Evolutionary conservation across 1,284 basidiomycete genomes (phyloP).

Genomic region (Mrakiaceae sp.): DNA sequence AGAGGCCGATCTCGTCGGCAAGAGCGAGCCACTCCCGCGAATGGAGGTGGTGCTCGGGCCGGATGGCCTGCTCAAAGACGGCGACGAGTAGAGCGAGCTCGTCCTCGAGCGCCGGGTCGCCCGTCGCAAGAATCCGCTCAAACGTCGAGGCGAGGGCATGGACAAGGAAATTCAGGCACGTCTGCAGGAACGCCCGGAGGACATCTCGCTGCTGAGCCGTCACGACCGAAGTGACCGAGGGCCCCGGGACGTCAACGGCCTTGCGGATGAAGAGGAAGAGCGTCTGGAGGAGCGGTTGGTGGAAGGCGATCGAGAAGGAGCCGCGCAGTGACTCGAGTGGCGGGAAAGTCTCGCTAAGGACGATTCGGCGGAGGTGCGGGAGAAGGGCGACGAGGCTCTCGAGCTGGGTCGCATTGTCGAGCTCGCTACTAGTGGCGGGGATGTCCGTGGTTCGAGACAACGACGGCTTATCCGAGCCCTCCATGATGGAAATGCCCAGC

Average conservation of each 20-base stretch:
- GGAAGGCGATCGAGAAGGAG: constrained; percentile 55
- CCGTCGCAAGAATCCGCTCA: constrained; percentile 43
- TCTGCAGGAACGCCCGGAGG: constrained; percentile 50
- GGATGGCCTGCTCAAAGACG: constrained; percentile 68
- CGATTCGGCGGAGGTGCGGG: constrained; percentile 50
- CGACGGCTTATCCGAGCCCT: constrained; percentile 24
- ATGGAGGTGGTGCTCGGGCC: constrained; percentile 47
- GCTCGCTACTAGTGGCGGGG: not conserved
- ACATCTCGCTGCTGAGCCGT: constrained; percentile 50
- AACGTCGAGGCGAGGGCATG: constrained; percentile 60
- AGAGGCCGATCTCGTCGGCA: constrained; percentile 70
- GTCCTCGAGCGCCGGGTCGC: constrained; percentile 49
- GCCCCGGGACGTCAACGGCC: constrained; percentile 37
- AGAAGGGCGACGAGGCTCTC: constrained; percentile 52
- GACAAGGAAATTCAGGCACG: constrained; percentile 51
- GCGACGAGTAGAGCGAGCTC: constrained; percentile 70
- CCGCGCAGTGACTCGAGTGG: constrained; percentile 64
- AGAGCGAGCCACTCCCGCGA: constrained; percentile 66
- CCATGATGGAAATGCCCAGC: constrained; percentile 33
- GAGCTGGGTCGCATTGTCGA: constrained; percentile 4
- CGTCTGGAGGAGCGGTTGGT: constrained; percentile 65
- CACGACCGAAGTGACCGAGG: constrained; percentile 34
- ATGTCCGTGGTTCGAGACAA: not conserved
- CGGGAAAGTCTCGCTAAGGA: constrained; percentile 61
- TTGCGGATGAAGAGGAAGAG: constrained; percentile 64